Conservation (phyloP, 176 grass and related monocot genomes). For the Lolium multiflorum region DNA sequence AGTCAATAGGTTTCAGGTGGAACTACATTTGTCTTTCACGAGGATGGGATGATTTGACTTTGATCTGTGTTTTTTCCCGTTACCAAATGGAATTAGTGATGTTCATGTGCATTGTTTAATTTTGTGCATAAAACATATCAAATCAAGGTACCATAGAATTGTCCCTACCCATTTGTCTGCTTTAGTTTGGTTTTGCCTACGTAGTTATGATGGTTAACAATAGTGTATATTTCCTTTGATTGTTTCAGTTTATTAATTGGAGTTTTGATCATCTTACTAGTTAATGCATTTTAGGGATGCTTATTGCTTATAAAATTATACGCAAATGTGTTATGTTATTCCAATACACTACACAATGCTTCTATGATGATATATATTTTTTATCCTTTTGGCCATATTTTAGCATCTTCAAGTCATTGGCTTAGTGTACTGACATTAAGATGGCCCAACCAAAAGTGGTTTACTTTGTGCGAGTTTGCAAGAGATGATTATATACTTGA, state of each 20-base stretch:
- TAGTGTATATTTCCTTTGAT: too few relatives aligned
- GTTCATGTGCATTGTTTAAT: too few relatives aligned
- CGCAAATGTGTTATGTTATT: not conserved
- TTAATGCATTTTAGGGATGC: not conserved
- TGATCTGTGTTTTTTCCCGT: not conserved
- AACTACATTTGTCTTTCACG: not conserved
- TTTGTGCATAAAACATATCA: too few relatives aligned
- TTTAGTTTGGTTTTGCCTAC: too few relatives aligned
- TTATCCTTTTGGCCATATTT: not conserved
- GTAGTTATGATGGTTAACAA: too few relatives aligned
- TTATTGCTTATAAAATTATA: not conserved
- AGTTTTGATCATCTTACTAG: not conserved
- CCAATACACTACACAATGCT: not conserved
- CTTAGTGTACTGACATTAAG: not conserved
- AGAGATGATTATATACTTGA: not conserved
- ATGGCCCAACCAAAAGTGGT: not conserved
- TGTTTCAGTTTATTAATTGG: too few relatives aligned
- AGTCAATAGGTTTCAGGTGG: not conserved
- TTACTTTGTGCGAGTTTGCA: not conserved
- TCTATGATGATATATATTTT: not conserved
- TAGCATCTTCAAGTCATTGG: not conserved
- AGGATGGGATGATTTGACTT: not conserved
- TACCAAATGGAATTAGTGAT: too few relatives aligned
- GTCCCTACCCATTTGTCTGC: too few relatives aligned
- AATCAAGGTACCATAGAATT: too few relatives aligned